Evolutionary conservation across 106 monocot species (phyloP), one percentile per base, ranked within the genome.

Genomic region (Apostasia shenzhenica): DNA sequence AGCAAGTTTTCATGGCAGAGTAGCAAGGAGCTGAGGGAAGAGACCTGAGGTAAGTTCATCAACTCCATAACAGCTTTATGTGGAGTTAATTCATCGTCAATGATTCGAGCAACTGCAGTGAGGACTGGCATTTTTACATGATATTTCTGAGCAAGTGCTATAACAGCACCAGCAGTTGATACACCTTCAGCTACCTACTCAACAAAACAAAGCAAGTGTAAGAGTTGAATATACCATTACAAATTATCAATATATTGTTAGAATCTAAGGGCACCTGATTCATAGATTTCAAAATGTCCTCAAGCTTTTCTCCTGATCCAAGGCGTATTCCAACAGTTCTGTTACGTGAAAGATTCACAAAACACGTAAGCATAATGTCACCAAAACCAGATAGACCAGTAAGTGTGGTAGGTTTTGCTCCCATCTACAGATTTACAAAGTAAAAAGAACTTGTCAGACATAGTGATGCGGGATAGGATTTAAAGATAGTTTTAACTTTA

Each of bases 291-390:
- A 97, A 71, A 79, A 97, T 97, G 57, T 97, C 82, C 57, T 92
- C 97, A 70, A 97, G 92, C 54, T 62, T 97, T 72, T 97, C 97
- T 67, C 97, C 97, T 6, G 89, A 86, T 53, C 97, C 92, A 77
- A 97, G 97, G 45, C 89, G 89, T 67, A 87, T 60, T 37, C 92
- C 97, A 55, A 97, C 82, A 49, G 92, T 97, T 85, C 92, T 80
- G 70, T 97, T 97, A 79, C 97, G 77, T 69, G 92, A 97, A 71
- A 97, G 97, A 80, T 83, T 87, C 46, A 97, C 89, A 81, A 97
- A 97, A 72, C 97, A 92, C 42, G 97, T 92, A 68, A 97, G 89
- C 97, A 97, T 92, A 73, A 97, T 92, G 55, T 97, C 97, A n/a
- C 97, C 97, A 57, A 84, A 87, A 45, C 92, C 97, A 70, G 97